Conservation (phyloP, 1,284 basidiomycete genomes). For the Pseudozyma hubeiensis region DNA sequence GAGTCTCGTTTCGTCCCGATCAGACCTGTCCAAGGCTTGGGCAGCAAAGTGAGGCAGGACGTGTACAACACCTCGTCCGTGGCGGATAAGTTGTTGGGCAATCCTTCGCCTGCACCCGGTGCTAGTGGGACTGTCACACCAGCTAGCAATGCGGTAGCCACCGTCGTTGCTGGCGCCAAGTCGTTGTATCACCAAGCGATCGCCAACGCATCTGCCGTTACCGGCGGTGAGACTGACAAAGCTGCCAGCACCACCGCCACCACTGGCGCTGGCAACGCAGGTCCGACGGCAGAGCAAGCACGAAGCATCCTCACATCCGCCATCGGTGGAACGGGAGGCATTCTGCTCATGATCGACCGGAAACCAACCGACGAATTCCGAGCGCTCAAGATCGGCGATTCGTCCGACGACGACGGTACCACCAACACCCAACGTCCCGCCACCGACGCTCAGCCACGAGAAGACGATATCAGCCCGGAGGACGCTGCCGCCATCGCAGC, state of each 20-base stretch:
- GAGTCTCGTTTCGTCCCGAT: constrained; percentile 89
- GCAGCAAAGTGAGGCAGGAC: constrained; percentile 47
- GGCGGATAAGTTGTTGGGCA: constrained; percentile 54
- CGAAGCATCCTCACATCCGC: constrained; percentile 54
- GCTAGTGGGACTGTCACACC: constrained; percentile 58
- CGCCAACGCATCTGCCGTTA: constrained; percentile 22
- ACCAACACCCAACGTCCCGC: constrained; percentile 1
- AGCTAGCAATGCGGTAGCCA: constrained; percentile 5
- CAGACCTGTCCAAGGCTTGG: constrained; percentile 74
- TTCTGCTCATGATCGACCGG: constrained; percentile 62
- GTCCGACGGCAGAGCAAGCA: constrained; percentile 45
- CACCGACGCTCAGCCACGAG: constrained; percentile 4
- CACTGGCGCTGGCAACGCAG: constrained; percentile 3
- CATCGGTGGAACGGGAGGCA: constrained; percentile 63
- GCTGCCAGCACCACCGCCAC: not conserved
- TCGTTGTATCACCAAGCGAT: constrained; percentile 38
- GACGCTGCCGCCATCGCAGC: constrained; percentile 57
- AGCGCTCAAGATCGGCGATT: constrained; percentile 44
- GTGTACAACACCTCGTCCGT: constrained; percentile 58
- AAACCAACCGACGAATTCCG: constrained; percentile 56
- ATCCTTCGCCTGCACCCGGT: constrained; percentile 52
- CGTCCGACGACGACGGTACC: constrained; percentile 20
- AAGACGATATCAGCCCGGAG: constrained; percentile 52
- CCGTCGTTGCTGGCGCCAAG: constrained; percentile 15
- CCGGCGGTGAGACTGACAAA: constrained; percentile 12